Base-by-base conservation (phyloP, 1,284 basidiomycete genomes). In the Fomitiporia mediterranea region DNA sequence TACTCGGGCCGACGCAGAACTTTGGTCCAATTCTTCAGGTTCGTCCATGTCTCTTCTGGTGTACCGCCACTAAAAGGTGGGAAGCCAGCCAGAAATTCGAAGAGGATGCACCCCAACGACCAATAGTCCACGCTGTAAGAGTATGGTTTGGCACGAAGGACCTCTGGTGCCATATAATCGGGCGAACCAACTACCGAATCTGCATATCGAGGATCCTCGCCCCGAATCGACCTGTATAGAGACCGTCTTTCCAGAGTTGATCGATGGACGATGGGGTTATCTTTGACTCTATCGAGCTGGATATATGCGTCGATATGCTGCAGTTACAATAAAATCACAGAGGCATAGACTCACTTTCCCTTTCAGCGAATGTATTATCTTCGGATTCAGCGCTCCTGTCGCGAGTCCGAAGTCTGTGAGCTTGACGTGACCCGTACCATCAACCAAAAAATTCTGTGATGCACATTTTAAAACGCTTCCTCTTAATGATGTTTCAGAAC, bases 11-110 rank as follows among this genome's bases (percentile, higher is more conserved):
- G 74, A 19, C 89, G 79, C 3, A 99, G 79, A 2, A 95, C 92
- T 64, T 90, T 90, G 23, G 86, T 83, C 97, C 97, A 99, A 70
- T 98, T 98, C 74, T 98, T 98, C 64, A 99, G 75, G 71, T 99
- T 99, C 19, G 94, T 94, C 94, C 97, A 99, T 0, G 97, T 99
- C 73, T 99, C 97, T 66, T 99, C 96, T 0, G 95, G 90, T 0
- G 89, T 94, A 42, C 89, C 84, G 11, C 97, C 97, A 52, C 91
- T 96, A 76, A 99, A 99, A 0, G 97, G 97, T 8, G 97, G 97
- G 76, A 98, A 99, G 21, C 94, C 94, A 15, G 89, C 85, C n/a
- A 98, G 77, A 73, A 98, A 98, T 73, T 98, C 94, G 74, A 98
- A 99, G 27, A 99, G 75, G 65, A 99, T 99, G 70, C 97, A 99